These are phyloP conservation scores for Annulohypoxylon nitens DNA, from an alignment of 495 filamentous ascomycete species.

Conservation along the genomic window DNA sequence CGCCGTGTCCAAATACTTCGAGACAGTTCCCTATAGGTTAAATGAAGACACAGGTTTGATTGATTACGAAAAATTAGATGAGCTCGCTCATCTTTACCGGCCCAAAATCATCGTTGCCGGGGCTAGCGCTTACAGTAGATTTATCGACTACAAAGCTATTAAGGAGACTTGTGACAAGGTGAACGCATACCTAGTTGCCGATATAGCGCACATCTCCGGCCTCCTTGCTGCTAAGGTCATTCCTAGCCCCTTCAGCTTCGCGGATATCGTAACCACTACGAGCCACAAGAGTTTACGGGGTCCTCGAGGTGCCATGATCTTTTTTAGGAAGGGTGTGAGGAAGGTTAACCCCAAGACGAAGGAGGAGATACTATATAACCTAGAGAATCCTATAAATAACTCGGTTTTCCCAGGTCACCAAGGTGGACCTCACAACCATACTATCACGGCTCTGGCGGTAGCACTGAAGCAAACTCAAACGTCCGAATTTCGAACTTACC, in stretches of 20 bases:
- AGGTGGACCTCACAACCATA: conserved; percentile 98
- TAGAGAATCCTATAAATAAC: conserved; percentile 93
- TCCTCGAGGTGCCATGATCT: conserved; percentile 96
- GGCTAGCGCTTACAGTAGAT: conserved; percentile 92
- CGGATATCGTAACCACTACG: conserved; percentile 97
- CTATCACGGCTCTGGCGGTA: conserved; percentile 94
- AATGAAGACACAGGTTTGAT: conserved; percentile 92
- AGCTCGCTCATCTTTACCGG: conserved; percentile 86
- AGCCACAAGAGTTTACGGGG: conserved; percentile 97
- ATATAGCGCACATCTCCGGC: conserved; percentile 99
- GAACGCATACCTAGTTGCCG: conserved; percentile 91
- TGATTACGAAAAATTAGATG: conserved; percentile 91
- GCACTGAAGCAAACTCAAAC: conserved; percentile 93
- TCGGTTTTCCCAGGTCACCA: conserved; percentile 99
- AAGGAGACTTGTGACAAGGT: conserved; percentile 87
- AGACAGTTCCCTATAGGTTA: conserved; percentile 94
- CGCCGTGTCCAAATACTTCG: conserved; percentile 97
- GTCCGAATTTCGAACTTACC: conserved; percentile 89
- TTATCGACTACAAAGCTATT: conserved; percentile 93
- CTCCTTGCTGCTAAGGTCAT: conserved; percentile 92
- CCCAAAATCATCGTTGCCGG: conserved; percentile 97
- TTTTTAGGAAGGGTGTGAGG: conserved; percentile 92
- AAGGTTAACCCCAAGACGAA: conserved; percentile 87
- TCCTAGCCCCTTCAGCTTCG: conserved; percentile 86
- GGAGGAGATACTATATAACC: conserved; percentile 84